Conservation (phyloP, 2,329 filamentous ascomycete genomes). For the Xenoacremonium recifei region DNA sequence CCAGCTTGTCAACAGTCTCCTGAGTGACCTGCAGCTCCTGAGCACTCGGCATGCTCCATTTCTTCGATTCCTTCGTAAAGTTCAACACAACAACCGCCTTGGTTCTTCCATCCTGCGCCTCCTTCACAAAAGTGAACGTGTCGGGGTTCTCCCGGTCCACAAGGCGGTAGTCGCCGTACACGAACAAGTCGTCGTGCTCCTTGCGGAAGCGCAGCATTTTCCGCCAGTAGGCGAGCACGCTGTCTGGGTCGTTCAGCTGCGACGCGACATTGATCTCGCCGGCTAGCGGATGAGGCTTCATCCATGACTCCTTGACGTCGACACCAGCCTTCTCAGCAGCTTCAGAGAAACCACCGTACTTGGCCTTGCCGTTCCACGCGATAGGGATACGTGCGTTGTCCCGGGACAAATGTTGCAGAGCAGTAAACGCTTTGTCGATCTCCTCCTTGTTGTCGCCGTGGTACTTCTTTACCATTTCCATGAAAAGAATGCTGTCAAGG, state of each 20-base stretch:
- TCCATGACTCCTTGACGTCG: slow-evolving; percentile 30
- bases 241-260: slow-evolving; percentile 43
- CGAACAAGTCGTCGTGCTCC: slow-evolving; percentile 30
- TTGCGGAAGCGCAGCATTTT: slow-evolving; percentile 27
- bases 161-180: slow-evolving; percentile 33
- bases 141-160: slow-evolving; percentile 23
- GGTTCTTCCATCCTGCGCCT: slow-evolving; percentile 18
- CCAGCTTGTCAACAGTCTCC: slow-evolving; percentile 13
- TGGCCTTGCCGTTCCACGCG: slow-evolving; percentile 53
- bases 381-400: slow-evolving; percentile 68
- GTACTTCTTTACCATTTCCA: slow-evolving; percentile 30
- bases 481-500: slow-evolving; percentile 28
- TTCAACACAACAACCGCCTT: slow-evolving; percentile 31
- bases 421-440: slow-evolving; percentile 33
- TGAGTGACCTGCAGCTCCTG: slow-evolving; percentile 21
- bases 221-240: slow-evolving; percentile 34
- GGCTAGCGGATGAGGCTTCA: slow-evolving; percentile 31
- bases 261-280: slow-evolving; percentile 53
- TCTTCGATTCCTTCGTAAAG: slow-evolving; percentile 29
- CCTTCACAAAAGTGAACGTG: slow-evolving; percentile 30
- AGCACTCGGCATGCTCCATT: slow-evolving; percentile 13
- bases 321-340: slow-evolving; percentile 32
- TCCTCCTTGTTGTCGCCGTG: slow-evolving; percentile 28
- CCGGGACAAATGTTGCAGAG: slow-evolving; percentile 38
- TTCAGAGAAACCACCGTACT: slow-evolving; percentile 34